Base-by-base conservation (phyloP, 2,329 filamentous ascomycete species). In the Pseudocercospora crystallina region DNA sequence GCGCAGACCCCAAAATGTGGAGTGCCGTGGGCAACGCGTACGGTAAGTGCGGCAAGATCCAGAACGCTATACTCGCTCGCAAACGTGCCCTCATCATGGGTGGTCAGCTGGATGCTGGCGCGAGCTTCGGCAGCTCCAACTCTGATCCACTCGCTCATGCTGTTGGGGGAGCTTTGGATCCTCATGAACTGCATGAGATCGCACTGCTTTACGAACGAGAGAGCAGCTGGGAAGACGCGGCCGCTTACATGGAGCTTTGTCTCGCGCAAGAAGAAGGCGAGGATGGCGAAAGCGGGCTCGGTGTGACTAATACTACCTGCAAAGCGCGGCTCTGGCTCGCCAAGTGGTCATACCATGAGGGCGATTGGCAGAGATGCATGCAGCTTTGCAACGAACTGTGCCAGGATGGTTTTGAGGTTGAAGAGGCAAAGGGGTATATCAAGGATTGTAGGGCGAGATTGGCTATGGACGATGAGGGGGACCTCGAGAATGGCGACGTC, bases 1-100 rank as follows among this genome's bases (percentile, higher is more conserved):
- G 92, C 0, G 96, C 92, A 79, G 94, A 99, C 62, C 89, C 91
- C 0, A 97, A 97, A 71, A 95, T 99, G 89, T 99, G 94, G 94
- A 87, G 94, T 76, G 94, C 94, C 0, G 90, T 99, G 5, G 94
- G 89, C 8, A 88, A 88, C 31, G 96, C 92, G 67, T 85, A 95
- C 57, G 87, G 92, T 55, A 92, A 91, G 67, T 95, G 96, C 80
- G 86, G 85, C 45, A 84, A 91, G 47, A 78, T 89, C 43, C 80
- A 85, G n/a, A 91, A 96, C 61, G 92, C 90, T 29, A 96, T 99
- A 70, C 94, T 95, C 65, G 90, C 94, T 0, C 83, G 96, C 62
- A 99, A 99, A 68, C 86, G 94, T 33, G 94, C 94, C 0, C 76
- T 99, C 7, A 82, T 94, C 1, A 90, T 91, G 1, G 90, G 95